Evolutionary conservation across 306 rosid genomes (phyloP).

Genomic region (Prosopis cineraria): DNA sequence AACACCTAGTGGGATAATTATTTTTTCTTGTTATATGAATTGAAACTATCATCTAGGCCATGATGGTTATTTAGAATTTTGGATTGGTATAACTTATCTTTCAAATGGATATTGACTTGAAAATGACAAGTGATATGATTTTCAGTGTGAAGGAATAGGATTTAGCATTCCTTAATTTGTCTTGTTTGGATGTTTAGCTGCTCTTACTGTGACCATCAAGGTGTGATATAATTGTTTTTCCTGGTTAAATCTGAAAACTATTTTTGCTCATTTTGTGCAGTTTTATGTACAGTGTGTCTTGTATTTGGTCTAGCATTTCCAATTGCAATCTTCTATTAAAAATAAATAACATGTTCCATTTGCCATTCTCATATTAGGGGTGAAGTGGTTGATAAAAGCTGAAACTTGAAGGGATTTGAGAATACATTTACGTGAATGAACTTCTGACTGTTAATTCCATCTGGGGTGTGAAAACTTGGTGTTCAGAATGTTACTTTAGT

Average conservation of each 20-base stretch:
- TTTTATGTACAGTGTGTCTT: slow-evolving; percentile 13
- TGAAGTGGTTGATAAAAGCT: neutral
- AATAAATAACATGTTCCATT: slow-evolving; percentile 34
- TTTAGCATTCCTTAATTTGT: neutral
- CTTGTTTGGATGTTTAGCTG: neutral
- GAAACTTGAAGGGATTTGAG: slow-evolving; percentile 32
- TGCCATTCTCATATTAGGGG: slow-evolving; percentile 41
- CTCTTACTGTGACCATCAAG: neutral
- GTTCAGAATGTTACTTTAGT: slow-evolving; percentile 25
- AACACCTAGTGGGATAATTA: too few species aligned
- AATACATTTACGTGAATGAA: slow-evolving; percentile 21
- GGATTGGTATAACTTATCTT: neutral
- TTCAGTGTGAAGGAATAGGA: neutral
- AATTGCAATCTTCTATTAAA: neutral
- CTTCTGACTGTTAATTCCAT: slow-evolving; percentile 12
- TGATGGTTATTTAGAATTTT: too few species aligned
- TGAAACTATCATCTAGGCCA: too few species aligned
- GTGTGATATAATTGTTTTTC: neutral
- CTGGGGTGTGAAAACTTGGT: too few species aligned
- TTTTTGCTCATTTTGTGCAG: neutral
- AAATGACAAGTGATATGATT: neutral
- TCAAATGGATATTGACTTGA: slow-evolving; percentile 8
- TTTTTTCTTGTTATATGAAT: too few species aligned
- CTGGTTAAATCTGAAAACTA: neutral
- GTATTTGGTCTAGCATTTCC: slow-evolving; percentile 9